phyloP scores from a whole-genome alignment of 768 basidiomycete species.

The Chiua virens region DNA sequence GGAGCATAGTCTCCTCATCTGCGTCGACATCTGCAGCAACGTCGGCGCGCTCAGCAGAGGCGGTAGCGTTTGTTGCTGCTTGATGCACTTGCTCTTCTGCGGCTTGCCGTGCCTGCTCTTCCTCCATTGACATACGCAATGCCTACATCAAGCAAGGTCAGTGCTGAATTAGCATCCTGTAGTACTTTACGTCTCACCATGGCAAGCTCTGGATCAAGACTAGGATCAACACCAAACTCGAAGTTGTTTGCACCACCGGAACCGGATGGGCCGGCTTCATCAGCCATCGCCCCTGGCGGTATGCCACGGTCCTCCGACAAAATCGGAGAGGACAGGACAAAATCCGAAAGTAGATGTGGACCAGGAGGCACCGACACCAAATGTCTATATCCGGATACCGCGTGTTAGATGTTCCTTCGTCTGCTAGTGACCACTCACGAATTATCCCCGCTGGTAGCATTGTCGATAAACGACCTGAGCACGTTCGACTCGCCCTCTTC shows the following conservation, averaged over 20 bases:
- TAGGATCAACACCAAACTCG: conserved; percentile 93
- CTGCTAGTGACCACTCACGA: conserved; percentile 53
- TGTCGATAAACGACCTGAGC: conserved; percentile 81
- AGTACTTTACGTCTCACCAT: conserved; percentile 58
- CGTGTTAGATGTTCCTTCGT: background rate
- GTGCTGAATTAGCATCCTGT: background rate
- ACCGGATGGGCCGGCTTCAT: conserved; percentile 46
- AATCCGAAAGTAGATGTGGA: conserved; percentile 78
- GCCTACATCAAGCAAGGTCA: conserved; percentile 62
- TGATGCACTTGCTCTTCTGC: conserved; percentile 41
- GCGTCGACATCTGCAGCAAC: conserved; percentile 51
- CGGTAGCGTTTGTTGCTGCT: conserved; percentile 21
- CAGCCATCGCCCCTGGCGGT: conserved; percentile 58
- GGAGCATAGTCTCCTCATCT: conserved; percentile 78
- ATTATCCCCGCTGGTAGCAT: conserved; percentile 78
- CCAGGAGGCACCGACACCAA: conserved; percentile 78
- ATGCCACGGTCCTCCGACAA: conserved; percentile 79
- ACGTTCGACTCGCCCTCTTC: conserved; percentile 67
- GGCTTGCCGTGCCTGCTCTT: conserved; percentile 79
- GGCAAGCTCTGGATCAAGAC: conserved; percentile 92
- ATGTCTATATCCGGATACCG: conserved; percentile 52
- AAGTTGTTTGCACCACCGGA: conserved; percentile 56
- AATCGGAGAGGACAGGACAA: conserved; percentile 76
- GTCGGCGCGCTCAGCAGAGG: conserved; percentile 22
- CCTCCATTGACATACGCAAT: conserved; percentile 95